Evolutionary conservation across 2,329 filamentous ascomycete species (phyloP).

Genomic region (Botrytis fragariae): DNA sequence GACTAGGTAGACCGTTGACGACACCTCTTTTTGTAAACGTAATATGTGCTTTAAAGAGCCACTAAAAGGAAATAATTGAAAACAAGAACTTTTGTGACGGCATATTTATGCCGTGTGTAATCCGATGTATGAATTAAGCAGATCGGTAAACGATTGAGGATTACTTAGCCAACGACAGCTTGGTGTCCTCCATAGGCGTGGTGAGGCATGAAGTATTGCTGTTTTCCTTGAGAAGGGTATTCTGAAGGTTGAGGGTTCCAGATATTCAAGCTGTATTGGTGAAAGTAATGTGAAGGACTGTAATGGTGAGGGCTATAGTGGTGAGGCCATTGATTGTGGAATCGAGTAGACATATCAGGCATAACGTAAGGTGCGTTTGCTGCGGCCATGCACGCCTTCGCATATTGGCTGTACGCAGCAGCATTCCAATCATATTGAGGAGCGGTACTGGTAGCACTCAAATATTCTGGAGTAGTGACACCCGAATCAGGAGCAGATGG

Average conservation of each 20-base stretch:
- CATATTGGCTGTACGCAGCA: conserved; percentile 47
- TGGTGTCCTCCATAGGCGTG: conserved; percentile 47
- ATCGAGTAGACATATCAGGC: conserved; percentile 20
- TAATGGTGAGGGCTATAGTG: conserved; percentile 2
- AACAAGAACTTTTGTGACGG: conserved; percentile 35
- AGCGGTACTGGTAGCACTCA: conserved; percentile 46
- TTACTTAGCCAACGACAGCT: conserved; percentile 40
- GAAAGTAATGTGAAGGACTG: conserved; percentile 12
- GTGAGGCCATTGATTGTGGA: conserved; percentile 1
- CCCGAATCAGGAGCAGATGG: conserved; percentile 54
- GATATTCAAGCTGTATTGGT: conserved; percentile 37
- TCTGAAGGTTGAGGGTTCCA: conserved; percentile 47
- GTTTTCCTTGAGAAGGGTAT: conserved; percentile 47
- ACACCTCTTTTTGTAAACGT: conserved; percentile 31
- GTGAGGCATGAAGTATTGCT: conserved; percentile 47
- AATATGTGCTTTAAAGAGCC: conserved; percentile 35
- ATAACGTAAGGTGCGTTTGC: conserved; percentile 46
- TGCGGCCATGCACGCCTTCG: conserved; percentile 27
- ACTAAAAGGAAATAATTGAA: conserved; percentile 21
- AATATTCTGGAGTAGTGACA: conserved; percentile 53
- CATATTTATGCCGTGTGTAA: conserved; percentile 32
- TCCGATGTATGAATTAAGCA: conserved; percentile 20
- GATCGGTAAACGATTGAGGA: neutral
- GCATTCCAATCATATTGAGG: conserved; percentile 51
- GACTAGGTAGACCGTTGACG: conserved; percentile 24